Evolutionary conservation across 225 moss, liverwort and hornwort species (phyloP).

Genomic region (Polytrichum formosum): DNA sequence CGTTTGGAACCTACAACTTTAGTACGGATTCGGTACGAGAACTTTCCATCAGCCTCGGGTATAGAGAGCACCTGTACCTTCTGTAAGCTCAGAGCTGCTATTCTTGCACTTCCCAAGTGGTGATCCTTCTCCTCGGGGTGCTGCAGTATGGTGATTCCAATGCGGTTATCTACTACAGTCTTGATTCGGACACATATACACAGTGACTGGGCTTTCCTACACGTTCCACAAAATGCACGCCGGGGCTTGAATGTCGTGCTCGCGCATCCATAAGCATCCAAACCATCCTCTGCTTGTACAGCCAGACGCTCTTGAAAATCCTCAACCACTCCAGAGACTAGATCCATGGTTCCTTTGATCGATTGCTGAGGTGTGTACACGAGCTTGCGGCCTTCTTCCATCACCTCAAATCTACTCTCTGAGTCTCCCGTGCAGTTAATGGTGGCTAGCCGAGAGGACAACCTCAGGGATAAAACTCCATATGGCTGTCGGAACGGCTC

Average conservation of each 20-base stretch:
- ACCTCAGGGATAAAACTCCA: constrained; percentile 8
- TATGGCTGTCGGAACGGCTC: constrained; percentile 9
- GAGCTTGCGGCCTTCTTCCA: constrained; percentile 21
- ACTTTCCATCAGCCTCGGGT: constrained; percentile 50
- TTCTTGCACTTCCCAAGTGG: constrained; percentile 81
- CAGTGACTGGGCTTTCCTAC: constrained; percentile 68
- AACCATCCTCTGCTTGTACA: constrained; percentile 2
- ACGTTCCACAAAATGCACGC: constrained; percentile 65
- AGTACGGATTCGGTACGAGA: constrained; percentile 59
- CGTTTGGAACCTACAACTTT: constrained; percentile 88
- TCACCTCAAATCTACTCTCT: constrained; percentile 6
- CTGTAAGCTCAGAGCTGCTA: constrained; percentile 65
- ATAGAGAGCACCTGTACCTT: constrained; percentile 65
- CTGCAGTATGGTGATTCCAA: constrained; percentile 74
- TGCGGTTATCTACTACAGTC: constrained; percentile 65
- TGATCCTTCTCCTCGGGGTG: constrained; percentile 87
- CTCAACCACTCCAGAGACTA: constrained; percentile 6
- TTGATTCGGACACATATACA: constrained; percentile 82
- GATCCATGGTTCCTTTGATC: neutral
- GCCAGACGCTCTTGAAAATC: constrained; percentile 1
- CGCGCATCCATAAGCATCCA: constrained; percentile 23
- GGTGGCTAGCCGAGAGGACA: constrained; percentile 10
- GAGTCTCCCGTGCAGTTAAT: constrained; percentile 1
- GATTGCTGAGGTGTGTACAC: constrained; percentile 22
- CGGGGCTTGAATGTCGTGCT: constrained; percentile 47